These are phyloP conservation scores for Carex parvula DNA, from an alignment of 176 grass and related monocot species.

Conservation along the genomic window DNA sequence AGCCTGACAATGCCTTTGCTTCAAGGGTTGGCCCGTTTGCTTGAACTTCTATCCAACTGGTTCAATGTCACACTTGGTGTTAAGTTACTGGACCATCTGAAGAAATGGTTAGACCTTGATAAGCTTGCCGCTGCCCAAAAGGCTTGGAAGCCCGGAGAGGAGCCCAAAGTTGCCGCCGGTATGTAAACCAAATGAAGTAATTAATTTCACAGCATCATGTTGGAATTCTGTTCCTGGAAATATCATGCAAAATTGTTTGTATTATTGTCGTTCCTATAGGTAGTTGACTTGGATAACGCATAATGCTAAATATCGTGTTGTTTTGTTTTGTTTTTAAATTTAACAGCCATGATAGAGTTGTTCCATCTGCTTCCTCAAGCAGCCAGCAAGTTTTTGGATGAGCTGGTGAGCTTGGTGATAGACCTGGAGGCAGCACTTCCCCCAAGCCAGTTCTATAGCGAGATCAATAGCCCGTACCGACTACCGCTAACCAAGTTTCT, in stretches of 20 bases:
- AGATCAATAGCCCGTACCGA: slow-evolving; percentile 98
- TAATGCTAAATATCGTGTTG: not conserved
- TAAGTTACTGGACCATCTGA: slow-evolving; percentile 97
- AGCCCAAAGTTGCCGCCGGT: slow-evolving; percentile 97
- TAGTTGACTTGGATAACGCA: not conserved
- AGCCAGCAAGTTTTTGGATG: slow-evolving; percentile 93
- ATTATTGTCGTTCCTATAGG: not conserved
- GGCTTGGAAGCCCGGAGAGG: slow-evolving; percentile 94
- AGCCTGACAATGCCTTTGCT: slow-evolving; percentile 97
- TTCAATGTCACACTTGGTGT: slow-evolving; percentile 96
- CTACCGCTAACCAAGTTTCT: slow-evolving; percentile 92
- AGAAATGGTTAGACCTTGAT: slow-evolving; percentile 97
- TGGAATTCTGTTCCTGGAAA: not conserved
- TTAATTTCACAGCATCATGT: not conserved
- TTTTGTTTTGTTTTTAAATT: slow-evolving; percentile 22
- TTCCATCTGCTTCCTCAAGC: slow-evolving; percentile 92
- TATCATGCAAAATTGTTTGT: not conserved
- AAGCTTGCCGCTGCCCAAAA: slow-evolving; percentile 90
- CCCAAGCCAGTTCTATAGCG: slow-evolving; percentile 89
- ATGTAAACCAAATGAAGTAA: slow-evolving; percentile 1
- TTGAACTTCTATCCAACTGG: slow-evolving; percentile 95
- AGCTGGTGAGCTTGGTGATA: slow-evolving; percentile 93
- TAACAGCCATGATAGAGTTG: slow-evolving; percentile 94
- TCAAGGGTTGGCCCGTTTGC: slow-evolving; percentile 88
- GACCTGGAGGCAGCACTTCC: slow-evolving; percentile 91